Conservation (phyloP, 257 asterid genomes). For the Solanum bulbocastanum region DNA sequence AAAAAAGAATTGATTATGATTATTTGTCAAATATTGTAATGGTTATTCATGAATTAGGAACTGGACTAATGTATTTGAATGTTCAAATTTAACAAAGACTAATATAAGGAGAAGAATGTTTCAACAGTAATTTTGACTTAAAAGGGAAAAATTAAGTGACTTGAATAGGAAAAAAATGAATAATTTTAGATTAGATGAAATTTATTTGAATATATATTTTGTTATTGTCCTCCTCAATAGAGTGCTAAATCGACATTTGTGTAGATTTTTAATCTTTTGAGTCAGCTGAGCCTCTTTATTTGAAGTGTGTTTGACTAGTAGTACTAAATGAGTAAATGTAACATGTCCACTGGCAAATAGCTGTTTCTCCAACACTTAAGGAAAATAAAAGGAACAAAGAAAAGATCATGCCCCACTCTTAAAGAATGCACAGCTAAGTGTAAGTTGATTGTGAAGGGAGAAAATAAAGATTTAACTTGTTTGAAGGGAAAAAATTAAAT, state of each 20-base stretch:
- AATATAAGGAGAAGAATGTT: background rate
- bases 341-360: background rate
- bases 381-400: background rate
- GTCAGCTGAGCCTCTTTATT: background rate
- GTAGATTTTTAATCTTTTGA: background rate
- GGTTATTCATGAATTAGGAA: background rate
- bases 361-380: background rate
- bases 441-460: background rate
- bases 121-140: background rate
- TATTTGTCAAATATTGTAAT: background rate
- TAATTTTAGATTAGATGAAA: background rate
- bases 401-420: background rate
- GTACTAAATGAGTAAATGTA: background rate
- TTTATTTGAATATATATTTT: background rate
- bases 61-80: background rate
- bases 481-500: too few species aligned
- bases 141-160: background rate
- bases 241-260: background rate
- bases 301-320: conserved; percentile 1
- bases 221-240: background rate
- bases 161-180: background rate
- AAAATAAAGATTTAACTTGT: too few species aligned
- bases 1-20: background rate
- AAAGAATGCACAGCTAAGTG: background rate
- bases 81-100: background rate